Evolutionary conservation across 2,329 filamentous ascomycete genomes (phyloP), one percentile per base, ranked within the genome.

Genomic region (Lachnellula cervina): DNA sequence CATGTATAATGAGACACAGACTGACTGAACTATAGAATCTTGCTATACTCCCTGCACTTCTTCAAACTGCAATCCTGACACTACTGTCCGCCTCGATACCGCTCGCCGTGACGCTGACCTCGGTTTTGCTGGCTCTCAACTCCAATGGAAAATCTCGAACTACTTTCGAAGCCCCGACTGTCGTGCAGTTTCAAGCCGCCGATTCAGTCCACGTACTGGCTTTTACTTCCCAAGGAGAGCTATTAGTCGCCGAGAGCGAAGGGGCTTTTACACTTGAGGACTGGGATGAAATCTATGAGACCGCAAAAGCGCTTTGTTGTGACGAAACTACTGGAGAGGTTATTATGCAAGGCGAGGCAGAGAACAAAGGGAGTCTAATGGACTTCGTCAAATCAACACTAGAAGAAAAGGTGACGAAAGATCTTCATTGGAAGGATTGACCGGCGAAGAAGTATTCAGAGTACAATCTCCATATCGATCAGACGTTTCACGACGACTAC

Each of bases 61-160:
- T 97, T 32, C 90, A 97, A 71, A 86, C 91, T 1, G 81, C 89
- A 5, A 76, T 92, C 38, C 76, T 94, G 40, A 85, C 89, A 21
- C 80, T 97, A 16, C 77, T 97, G 37, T 90, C 91, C 44, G 90
- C 89, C 25, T 87, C 88, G 1, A 80, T 97, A 35, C 91, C 93
- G 13, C 79, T 97, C 67, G 85, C 84, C 45, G 83, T 86, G 59
- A 88, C 88, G 13, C 81, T 87, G 44, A 84, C 84, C 17, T 80
- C 89, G 2, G 80, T 81, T 1, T 73, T 88, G 19, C 72, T 90
- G 58, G 84, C 85, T 21, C 76, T 90, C 34, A 70, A 76, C 19
- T 65, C 71, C 46, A 66, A 75, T 58, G 68, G 72, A 54, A 68
- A 71, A 32, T 68, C 67, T 32, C 73, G 71, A 49, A 70, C 72